phyloP scores from a whole-genome alignment of 768 basidiomycete species.

The Ephemerocybe angulata region DNA sequence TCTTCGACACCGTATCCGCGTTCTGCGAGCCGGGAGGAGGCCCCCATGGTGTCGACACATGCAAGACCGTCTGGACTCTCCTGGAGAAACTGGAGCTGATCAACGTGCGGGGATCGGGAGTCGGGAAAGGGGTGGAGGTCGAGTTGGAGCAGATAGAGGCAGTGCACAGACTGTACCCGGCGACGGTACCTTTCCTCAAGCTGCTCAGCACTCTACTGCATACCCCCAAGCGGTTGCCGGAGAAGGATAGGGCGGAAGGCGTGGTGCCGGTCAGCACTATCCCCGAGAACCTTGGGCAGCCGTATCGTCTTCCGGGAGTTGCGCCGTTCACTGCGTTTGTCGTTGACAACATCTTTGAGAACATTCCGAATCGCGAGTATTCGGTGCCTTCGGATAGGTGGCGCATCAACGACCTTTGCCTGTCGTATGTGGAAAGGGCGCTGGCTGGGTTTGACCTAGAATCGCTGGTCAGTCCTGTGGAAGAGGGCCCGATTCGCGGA shows the following conservation, averaged over 20 bases:
- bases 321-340: constrained; percentile 83
- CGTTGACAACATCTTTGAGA: constrained; percentile 83
- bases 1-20: constrained; percentile 76
- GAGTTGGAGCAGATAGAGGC: constrained; percentile 89
- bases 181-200: constrained; percentile 84
- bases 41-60: constrained; percentile 68
- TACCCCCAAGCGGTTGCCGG: constrained; percentile 67
- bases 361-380: constrained; percentile 73
- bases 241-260: constrained; percentile 57
- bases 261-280: constrained; percentile 67
- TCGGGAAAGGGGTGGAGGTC: constrained; percentile 73
- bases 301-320: constrained; percentile 77
- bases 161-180: constrained; percentile 73
- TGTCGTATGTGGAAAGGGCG: constrained; percentile 82
- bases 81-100: constrained; percentile 86
- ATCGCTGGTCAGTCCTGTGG: constrained; percentile 54
- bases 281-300: constrained; percentile 75
- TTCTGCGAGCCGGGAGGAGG: constrained; percentile 84
- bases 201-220: constrained; percentile 82
- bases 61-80: constrained; percentile 75
- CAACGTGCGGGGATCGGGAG: constrained; percentile 54
- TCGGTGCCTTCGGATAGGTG: constrained; percentile 73
- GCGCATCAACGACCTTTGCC: constrained; percentile 80
- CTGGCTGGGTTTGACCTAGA: constrained; percentile 81
- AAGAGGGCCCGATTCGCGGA: constrained; percentile 47